phyloP scores from a whole-genome alignment of 306 rosid species.

The Herpetospermum pedunculosum region DNA sequence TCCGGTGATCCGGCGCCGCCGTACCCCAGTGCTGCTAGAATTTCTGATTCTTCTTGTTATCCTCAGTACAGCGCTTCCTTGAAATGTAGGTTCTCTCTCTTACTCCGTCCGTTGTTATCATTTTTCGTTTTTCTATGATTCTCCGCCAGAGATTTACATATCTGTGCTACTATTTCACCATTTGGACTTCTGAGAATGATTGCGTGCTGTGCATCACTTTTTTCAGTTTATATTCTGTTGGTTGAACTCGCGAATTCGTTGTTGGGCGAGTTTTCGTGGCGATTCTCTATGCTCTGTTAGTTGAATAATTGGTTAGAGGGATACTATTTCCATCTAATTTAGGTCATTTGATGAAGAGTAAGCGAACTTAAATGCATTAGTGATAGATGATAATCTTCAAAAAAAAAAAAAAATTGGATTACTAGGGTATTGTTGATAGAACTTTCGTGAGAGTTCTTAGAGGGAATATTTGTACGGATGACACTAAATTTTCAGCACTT shows the following conservation, averaged over 20 bases:
- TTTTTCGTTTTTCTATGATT: background rate
- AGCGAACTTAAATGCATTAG: background rate
- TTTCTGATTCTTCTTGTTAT: slow-evolving; percentile 76
- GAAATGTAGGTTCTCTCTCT: slow-evolving; percentile 34
- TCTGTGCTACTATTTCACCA: background rate
- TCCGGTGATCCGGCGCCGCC: slow-evolving; percentile 40
- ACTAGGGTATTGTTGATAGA: background rate
- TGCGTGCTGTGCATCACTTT: background rate
- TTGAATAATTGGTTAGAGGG: background rate
- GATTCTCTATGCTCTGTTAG: background rate
- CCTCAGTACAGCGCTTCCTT: slow-evolving; percentile 84
- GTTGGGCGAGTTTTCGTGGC: background rate
- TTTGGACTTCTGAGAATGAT: background rate
- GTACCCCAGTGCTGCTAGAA: slow-evolving; percentile 57
- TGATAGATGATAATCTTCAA: background rate
- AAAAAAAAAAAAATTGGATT: background rate
- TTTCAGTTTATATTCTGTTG: background rate
- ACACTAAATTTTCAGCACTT: no score
- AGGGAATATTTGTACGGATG: no score
- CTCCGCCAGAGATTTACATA: background rate
- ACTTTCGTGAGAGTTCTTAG: background rate
- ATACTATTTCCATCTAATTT: background rate
- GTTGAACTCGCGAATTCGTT: background rate
- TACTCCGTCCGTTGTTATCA: background rate
- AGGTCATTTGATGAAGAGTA: background rate